Base-by-base conservation (phyloP, 1,139 yeast genomes). In the Suhomyces wounanorum region DNA sequence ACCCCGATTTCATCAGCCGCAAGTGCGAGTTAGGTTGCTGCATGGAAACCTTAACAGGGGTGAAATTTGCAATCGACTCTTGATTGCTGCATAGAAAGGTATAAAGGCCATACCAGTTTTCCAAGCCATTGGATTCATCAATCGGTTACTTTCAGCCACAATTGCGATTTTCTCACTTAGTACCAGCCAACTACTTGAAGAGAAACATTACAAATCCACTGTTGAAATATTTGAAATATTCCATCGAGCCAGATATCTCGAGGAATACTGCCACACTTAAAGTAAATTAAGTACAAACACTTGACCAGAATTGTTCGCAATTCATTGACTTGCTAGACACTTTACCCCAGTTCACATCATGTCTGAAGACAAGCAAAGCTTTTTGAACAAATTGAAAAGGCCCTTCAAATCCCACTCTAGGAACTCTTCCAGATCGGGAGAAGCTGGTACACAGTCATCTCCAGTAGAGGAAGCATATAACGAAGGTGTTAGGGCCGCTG, bases 331-430 rank as follows among this genome's bases (percentile, higher is more conserved):
- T 13, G 16, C 14, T 8, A 31, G 35, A 2, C 36, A 31, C 30
- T 33, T 7, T 21, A n/a, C 23, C 6, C 8, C n/a, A 18, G 11
- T 16, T 8, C 11, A 40, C 38, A 43, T 2, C 8, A 50, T 54
- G 59, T 51, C 56, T 39, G 47, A 47, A 49, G 66, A 62, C 37
- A 64, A 64, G 44, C 54, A 53, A 16, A 58, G 65, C 49, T 59
- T 69, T 52, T 54, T 70, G 45, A 53, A 56, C 44, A 64, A 72
- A 54, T 53, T 72, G 51, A 63, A 64, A 58, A 62, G 71, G 46
- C 66, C 72, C 18, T 65, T 70, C 60, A 60, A 54, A 44, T 60
- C 67, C 23, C 65, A 63, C 41, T 63, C 67, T 25, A 52, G 66
- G 37, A 49, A 60, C 11, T 52, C 62, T 23, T 60, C 65, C 28